Percentiles rank a stretch among this genome's conserved stretches.
Conservation (phyloP, 768 basidiomycete genomes). For the Rickenella mellea region DNA sequence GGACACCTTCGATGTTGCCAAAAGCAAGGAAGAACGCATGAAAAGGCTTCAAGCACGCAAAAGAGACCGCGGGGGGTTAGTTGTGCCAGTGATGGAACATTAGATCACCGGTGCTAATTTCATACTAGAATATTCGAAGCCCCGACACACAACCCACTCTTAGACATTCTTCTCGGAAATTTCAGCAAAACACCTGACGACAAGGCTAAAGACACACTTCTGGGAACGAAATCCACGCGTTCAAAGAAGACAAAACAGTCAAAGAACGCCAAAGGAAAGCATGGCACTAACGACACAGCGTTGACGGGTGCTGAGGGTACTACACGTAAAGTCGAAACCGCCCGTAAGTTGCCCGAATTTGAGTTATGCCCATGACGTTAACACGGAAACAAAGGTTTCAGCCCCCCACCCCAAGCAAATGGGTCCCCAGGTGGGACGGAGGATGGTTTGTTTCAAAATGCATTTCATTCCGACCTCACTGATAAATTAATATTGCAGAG, state of each 20-base stretch:
- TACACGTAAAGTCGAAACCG: not conserved
- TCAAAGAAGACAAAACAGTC: constrained; percentile 36
- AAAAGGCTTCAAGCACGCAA: constrained; percentile 59
- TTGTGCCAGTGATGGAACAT: constrained; percentile 2
- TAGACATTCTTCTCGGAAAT: constrained; percentile 45
- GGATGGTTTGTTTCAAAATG: too few species aligned
- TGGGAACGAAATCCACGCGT: too few species aligned
- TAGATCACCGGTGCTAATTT: not conserved
- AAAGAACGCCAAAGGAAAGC: constrained; percentile 16
- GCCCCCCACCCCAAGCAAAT: not conserved
- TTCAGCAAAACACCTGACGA: too few species aligned
- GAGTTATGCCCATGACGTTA: too few species aligned
- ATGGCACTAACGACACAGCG: not conserved
- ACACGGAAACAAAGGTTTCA: too few species aligned
- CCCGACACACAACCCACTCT: constrained; percentile 35
- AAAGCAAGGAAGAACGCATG: constrained; percentile 50
- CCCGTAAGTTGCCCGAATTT: too few species aligned
- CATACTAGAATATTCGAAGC: constrained; percentile 43
- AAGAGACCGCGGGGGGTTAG: constrained; percentile 59
- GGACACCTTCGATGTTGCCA: too few species aligned
- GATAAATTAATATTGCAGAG: too few species aligned
- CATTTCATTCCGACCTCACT: too few species aligned
- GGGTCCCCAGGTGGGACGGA: not conserved
- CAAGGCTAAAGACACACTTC: too few species aligned
- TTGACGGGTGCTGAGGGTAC: not conserved